These are phyloP conservation scores for Boletus sensibilis DNA, from an alignment of 768 basidiomycete genomes.

Conservation along the genomic window DNA sequence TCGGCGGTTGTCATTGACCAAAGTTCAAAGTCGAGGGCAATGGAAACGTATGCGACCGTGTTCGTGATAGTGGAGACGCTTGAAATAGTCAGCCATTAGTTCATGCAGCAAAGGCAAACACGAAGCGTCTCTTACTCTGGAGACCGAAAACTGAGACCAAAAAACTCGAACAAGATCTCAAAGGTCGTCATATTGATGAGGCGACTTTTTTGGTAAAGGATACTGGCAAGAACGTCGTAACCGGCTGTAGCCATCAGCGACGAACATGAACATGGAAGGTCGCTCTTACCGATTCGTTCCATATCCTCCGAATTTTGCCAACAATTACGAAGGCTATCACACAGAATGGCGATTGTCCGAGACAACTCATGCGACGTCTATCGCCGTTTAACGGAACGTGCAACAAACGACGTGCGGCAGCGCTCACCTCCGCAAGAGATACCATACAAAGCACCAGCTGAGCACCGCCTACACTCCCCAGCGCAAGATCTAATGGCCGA, in stretches of 20 bases:
- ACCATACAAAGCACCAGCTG: constrained; percentile 71
- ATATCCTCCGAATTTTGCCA: constrained; percentile 97
- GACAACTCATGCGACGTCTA: constrained; percentile 79
- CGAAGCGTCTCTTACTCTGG: constrained; percentile 59
- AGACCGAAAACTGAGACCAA: constrained; percentile 79
- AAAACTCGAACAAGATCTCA: constrained; percentile 80
- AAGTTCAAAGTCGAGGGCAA: constrained; percentile 88
- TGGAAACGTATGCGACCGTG: constrained; percentile 72
- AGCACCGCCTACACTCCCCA: constrained; percentile 85
- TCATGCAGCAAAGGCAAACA: not conserved
- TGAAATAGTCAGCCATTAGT: constrained; percentile 1
- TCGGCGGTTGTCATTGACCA: constrained; percentile 74
- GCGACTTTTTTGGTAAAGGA: constrained; percentile 67
- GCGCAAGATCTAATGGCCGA: constrained; percentile 64
- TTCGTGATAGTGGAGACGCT: constrained; percentile 85
- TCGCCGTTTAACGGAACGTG: not conserved
- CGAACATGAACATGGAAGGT: not conserved
- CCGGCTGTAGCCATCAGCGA: constrained; percentile 53
- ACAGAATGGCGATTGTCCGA: constrained; percentile 65
- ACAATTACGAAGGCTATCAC: constrained; percentile 75
- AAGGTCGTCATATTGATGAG: constrained; percentile 79
- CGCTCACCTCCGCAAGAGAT: constrained; percentile 66
- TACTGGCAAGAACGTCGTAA: constrained; percentile 80
- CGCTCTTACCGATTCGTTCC: constrained; percentile 76
- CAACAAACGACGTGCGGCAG: not conserved